Conservation (phyloP, 2,329 filamentous ascomycete species). For the Fusarium concolor region DNA sequence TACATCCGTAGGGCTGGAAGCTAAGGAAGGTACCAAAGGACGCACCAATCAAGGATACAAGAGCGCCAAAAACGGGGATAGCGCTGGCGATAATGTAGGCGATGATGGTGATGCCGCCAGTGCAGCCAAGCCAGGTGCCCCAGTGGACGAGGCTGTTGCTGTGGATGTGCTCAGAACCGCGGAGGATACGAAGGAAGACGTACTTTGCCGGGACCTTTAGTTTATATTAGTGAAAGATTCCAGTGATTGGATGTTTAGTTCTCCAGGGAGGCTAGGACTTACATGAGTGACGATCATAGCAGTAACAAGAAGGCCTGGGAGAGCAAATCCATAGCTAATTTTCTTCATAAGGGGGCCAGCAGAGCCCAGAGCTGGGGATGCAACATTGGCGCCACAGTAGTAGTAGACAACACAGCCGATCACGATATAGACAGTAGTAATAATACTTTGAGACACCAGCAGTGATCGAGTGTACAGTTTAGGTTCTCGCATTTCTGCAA, state of each 20-base stretch:
- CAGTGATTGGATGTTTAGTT: neutral
- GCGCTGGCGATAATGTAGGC: constrained; percentile 38
- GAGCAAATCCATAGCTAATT: constrained; percentile 56
- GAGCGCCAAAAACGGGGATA: constrained; percentile 31
- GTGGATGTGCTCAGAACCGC: constrained; percentile 47
- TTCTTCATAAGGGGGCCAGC: constrained; percentile 57
- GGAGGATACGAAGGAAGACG: constrained; percentile 47
- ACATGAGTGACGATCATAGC: constrained; percentile 47
- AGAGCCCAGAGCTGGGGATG: constrained; percentile 60
- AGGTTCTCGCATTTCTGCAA: constrained; percentile 51
- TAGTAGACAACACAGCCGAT: constrained; percentile 57
- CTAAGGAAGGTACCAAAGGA: constrained; percentile 35
- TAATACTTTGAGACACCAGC: constrained; percentile 41
- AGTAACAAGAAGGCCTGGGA: constrained; percentile 48
- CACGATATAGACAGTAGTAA: constrained; percentile 50
- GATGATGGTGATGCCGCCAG: constrained; percentile 9
- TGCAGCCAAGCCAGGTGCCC: constrained; percentile 45
- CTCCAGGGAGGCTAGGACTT: constrained; percentile 9
- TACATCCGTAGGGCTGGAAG: constrained; percentile 36
- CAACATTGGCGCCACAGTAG: constrained; percentile 59
- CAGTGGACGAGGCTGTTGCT: constrained; percentile 46
- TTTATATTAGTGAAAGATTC: neutral
- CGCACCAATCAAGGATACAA: constrained; percentile 32
- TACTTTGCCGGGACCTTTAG: constrained; percentile 43
- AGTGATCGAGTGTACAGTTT: constrained; percentile 46